Percentiles rank a stretch among this genome's conserved stretches.
Conservation (phyloP, 345 rosid genomes). For the Mangifera indica region DNA sequence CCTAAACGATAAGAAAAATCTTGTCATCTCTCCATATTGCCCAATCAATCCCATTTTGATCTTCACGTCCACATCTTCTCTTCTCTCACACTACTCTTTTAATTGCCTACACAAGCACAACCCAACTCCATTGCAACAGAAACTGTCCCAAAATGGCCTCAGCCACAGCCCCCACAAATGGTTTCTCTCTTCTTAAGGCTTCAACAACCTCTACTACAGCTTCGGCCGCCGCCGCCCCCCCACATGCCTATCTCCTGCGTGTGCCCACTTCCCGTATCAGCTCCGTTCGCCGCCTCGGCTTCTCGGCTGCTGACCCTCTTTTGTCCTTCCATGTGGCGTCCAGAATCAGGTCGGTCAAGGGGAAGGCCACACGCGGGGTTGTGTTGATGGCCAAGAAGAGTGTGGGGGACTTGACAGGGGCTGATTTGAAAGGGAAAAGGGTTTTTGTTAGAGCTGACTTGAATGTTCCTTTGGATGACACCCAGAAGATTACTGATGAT, state of each 20-base stretch:
- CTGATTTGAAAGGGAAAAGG: conserved; percentile 92
- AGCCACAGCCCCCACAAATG: conserved; percentile 56
- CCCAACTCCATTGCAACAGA: not conserved
- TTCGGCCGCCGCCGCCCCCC: conserved; percentile 35
- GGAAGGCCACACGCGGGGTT: conserved; percentile 46
- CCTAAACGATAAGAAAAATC: conserved; percentile 61
- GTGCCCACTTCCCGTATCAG: conserved; percentile 26
- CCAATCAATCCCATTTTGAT: conserved; percentile 33
- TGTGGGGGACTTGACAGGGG: conserved; percentile 66
- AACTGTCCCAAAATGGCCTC: conserved; percentile 45
- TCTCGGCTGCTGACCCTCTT: conserved; percentile 57
- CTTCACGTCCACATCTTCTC: conserved; percentile 43
- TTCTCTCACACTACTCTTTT: conserved; percentile 15
- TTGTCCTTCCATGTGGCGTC: conserved; percentile 50
- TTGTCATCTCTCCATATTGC: conserved; percentile 20
- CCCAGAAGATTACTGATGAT: conserved; percentile 90
- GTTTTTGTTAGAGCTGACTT: conserved; percentile 94
- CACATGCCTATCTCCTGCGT: conserved; percentile 47
- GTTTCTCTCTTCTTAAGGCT: conserved; percentile 52
- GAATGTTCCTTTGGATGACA: conserved; percentile 91
- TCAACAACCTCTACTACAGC: conserved; percentile 41
- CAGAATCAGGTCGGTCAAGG: conserved; percentile 34
- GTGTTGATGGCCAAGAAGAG: conserved; percentile 90
- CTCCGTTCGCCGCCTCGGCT: conserved; percentile 51
- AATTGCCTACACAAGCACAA: not conserved